Evolutionary conservation across 2,329 filamentous ascomycete species (phyloP), one percentile per base, ranked within the genome.

Genomic region (Raffaelea albimanens): DNA sequence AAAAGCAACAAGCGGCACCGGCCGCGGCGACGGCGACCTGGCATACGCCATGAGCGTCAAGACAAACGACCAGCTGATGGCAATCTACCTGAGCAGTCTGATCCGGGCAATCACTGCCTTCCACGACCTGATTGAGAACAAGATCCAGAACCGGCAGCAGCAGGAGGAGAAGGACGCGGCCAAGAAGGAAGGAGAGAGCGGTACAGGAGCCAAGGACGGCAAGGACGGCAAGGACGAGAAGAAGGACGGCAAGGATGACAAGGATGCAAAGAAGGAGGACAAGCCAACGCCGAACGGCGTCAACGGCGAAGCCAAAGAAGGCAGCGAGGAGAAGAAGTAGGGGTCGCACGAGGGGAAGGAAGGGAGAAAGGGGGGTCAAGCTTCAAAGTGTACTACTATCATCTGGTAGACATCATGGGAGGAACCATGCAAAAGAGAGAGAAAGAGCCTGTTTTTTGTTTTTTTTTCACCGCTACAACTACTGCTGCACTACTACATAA

Each of bases 61-160:
- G 80, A 97, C 91, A 50, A 98, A 98, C 62, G 93, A 98, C 66
- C 93, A 98, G 71, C 79, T 98, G 55, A 96, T 98, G 87, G 82
- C 90, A 45, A 97, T 98, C 65, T 98, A 98, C 68, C 76, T 98
- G 47, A 95, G 87, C 70, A 95, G 87, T 71, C 72, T 97, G 72
- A 97, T 98, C 68, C 80, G 93, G 52, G 93, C 93, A 49, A 98
- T 98, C 62, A 97, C 93, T 13, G 93, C 93, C 8, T 98, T 97
- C 83, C 93, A 98, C 66, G 93, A 98, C 64, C 71, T 98, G 57
- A 98, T 98, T 56, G 93, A 98, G 73, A 98, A 98, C 75, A 98
- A 98, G 78, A 96, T 97, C 57, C 91, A 97, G 72, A 98, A 98
- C 70, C 80, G 91, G 65, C 90, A 97, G 69, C 87, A 94, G 65